Conservation (phyloP, 306 rosid species). For the Malus domestica region DNA sequence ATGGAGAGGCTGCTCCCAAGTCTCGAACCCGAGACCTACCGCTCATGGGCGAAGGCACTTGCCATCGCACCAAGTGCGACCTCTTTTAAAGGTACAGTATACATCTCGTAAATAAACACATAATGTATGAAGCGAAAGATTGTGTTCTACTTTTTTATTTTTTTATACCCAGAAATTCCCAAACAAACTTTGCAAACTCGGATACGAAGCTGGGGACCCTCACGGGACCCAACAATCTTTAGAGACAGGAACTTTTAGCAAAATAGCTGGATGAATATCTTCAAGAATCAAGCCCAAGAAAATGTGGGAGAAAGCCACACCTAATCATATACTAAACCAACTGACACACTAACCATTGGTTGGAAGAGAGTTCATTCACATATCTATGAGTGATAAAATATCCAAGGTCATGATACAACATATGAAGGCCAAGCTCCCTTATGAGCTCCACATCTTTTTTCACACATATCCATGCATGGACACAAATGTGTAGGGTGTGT, state of each 20-base stretch:
- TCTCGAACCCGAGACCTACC: too few species aligned
- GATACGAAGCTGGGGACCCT: neutral
- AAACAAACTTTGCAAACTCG: neutral
- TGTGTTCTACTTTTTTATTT: neutral
- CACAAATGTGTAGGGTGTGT: too few species aligned
- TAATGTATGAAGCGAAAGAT: neutral
- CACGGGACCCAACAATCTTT: neutral
- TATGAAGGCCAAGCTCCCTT: neutral
- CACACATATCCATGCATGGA: neutral
- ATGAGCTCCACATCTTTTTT: neutral
- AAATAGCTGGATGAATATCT: neutral
- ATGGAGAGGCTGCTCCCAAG: too few species aligned
- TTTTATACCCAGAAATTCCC: neutral
- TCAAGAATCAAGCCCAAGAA: neutral
- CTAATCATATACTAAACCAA: neutral
- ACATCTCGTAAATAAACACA: neutral
- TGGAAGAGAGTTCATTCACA: neutral
- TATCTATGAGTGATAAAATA: neutral
- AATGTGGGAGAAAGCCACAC: neutral
- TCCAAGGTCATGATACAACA: neutral
- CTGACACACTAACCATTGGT: neutral
- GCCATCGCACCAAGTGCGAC: too few species aligned
- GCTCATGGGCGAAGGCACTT: too few species aligned
- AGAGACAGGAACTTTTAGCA: neutral
- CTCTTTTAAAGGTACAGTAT: too few species aligned